These are phyloP conservation scores for Esteya vermicola DNA, from an alignment of 2,329 filamentous ascomycete species.

Conservation along the genomic window DNA sequence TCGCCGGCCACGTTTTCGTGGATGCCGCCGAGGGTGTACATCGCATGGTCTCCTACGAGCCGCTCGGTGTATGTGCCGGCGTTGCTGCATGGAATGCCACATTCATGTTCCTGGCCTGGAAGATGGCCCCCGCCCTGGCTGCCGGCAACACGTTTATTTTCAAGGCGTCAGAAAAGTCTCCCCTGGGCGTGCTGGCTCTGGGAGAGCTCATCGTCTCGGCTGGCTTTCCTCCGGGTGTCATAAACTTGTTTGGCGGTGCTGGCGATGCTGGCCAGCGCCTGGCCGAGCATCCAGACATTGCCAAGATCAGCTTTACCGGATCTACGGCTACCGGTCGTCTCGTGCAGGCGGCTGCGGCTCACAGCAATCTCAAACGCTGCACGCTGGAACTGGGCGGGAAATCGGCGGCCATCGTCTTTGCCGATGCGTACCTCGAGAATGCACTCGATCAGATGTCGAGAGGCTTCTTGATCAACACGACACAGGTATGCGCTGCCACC, in stretches of 20 bases:
- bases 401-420: constrained; percentile 47
- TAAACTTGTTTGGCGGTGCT: constrained; percentile 25
- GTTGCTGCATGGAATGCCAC: no score
- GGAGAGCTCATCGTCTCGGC: constrained; percentile 23
- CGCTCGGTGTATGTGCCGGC: no score
- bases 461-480: constrained; percentile 52
- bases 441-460: constrained; percentile 30
- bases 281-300: constrained; percentile 20
- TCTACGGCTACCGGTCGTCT: constrained; percentile 52
- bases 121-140: constrained; percentile 25
- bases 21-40: no score
- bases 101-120: no score
- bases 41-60: no score
- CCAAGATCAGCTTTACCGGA: constrained; percentile 56
- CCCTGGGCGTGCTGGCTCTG: constrained; percentile 20
- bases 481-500: constrained; percentile 62
- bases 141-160: constrained; percentile 27
- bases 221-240: constrained; percentile 28
- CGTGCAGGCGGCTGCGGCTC: constrained; percentile 45
- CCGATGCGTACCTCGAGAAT: constrained; percentile 46
- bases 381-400: constrained; percentile 61
- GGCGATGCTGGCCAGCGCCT: constrained; percentile 16
- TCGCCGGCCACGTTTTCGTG: no score
- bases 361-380: constrained; percentile 50
- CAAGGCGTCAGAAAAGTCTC: constrained; percentile 27